Percentiles rank a stretch among this genome's conserved stretches.
phyloP scores from a whole-genome alignment of 2,329 filamentous ascomycete genomes.

The Colletotrichum spaethianum region DNA sequence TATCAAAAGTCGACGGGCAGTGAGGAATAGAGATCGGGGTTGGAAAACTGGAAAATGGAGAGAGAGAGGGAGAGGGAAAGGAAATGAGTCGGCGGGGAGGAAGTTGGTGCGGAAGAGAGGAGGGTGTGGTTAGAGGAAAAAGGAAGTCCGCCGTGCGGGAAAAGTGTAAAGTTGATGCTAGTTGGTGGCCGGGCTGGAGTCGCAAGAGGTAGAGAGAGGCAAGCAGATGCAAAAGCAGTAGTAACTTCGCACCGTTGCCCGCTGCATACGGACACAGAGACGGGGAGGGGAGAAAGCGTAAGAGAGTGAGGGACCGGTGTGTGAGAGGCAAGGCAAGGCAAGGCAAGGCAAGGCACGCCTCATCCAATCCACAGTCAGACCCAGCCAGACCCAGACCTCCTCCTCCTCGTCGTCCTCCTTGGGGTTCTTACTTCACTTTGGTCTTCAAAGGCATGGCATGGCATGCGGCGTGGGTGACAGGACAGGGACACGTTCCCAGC shows the following conservation, averaged over 20 bases:
- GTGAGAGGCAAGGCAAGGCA: background rate
- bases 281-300: background rate
- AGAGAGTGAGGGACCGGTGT: background rate
- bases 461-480: constrained; percentile 15
- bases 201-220: background rate
- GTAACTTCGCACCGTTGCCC: constrained; percentile 25
- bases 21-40: background rate
- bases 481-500: constrained; percentile 16
- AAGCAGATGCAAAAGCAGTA: constrained; percentile 18
- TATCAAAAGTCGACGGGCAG: constrained; percentile 5
- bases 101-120: constrained; percentile 3
- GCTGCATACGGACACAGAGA: constrained; percentile 3
- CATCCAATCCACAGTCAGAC: background rate
- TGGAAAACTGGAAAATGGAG: background rate
- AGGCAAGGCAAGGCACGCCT: background rate
- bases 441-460: background rate
- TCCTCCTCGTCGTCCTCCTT: background rate
- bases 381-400: constrained; percentile 12
- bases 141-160: constrained; percentile 31
- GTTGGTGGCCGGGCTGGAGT: background rate
- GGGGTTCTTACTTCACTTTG: constrained; percentile 1
- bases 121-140: constrained; percentile 24
- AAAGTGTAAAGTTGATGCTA: constrained; percentile 38
- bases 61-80: background rate
- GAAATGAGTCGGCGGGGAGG: background rate